These are phyloP conservation scores for Eleusine indica DNA, from an alignment of 176 grass and related monocot species.

Conservation along the genomic window DNA sequence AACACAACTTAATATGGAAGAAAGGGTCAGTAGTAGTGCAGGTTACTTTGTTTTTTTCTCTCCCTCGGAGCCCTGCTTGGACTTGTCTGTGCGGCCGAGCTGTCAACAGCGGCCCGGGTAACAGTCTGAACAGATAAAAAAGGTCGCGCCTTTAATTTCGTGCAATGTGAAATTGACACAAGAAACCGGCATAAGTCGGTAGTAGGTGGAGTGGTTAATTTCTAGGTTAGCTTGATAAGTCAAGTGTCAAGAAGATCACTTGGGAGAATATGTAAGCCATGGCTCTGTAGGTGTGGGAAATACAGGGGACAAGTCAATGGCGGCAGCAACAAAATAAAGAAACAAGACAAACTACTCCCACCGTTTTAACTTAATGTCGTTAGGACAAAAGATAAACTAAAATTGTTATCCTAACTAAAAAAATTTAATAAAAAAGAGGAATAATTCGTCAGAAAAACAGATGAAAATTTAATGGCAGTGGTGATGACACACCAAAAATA, in stretches of 20 bases:
- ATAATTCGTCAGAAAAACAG: too few relatives aligned
- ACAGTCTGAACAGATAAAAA: slow-evolving; percentile 19
- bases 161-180: slow-evolving; percentile 30
- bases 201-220: slow-evolving; percentile 22
- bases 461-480: too few relatives aligned
- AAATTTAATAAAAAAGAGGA: too few relatives aligned
- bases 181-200: neutral
- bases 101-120: neutral
- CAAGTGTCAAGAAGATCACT: slow-evolving; percentile 7
- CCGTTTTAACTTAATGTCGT: too few relatives aligned
- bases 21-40: slow-evolving; percentile 22
- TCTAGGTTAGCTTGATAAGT: neutral
- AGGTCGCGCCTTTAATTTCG: slow-evolving; percentile 5
- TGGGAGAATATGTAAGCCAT: slow-evolving; percentile 15
- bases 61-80: neutral
- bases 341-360: too few relatives aligned
- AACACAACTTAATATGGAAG: slow-evolving; percentile 34
- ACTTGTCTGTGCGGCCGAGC: neutral
- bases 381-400: too few relatives aligned
- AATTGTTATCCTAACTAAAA: too few relatives aligned
- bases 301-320: neutral
- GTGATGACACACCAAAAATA: too few relatives aligned
- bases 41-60: neutral
- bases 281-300: neutral
- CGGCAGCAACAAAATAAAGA: neutral